phyloP scores from a whole-genome alignment of 352 stramenopile genomes.

The Phytophthora agathidicida region DNA sequence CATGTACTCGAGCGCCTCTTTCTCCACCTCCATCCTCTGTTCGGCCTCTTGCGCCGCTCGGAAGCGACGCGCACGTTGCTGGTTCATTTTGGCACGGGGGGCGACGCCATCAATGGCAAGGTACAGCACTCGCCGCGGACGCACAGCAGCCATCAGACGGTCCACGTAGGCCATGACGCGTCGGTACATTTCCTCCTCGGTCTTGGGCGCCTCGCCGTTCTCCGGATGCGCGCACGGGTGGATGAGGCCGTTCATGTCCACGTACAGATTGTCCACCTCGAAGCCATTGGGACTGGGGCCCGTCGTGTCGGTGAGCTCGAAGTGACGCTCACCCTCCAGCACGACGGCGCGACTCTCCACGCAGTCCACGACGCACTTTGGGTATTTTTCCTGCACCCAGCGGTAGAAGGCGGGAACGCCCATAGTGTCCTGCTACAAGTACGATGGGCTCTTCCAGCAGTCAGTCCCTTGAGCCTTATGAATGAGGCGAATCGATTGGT shows the following conservation, averaged over 20 bases:
- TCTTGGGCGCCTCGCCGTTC: slow-evolving; percentile 89
- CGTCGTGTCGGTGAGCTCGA: slow-evolving; percentile 78
- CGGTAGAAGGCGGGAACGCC: slow-evolving; percentile 99
- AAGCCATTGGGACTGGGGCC: slow-evolving; percentile 94
- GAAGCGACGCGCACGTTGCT: slow-evolving; percentile 98
- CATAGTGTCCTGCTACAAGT: slow-evolving; percentile 65
- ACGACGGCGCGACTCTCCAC: slow-evolving; percentile 72
- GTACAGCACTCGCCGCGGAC: slow-evolving; percentile 96
- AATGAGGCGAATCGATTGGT: slow-evolving; percentile 36
- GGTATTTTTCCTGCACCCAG: slow-evolving; percentile 99
- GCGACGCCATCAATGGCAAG: slow-evolving; percentile 99
- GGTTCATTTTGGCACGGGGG: slow-evolving; percentile 99
- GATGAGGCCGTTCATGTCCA: slow-evolving; percentile 99
- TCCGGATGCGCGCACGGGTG: slow-evolving; percentile 99
- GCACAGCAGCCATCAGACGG: slow-evolving; percentile 94
- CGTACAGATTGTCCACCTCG: slow-evolving; percentile 98
- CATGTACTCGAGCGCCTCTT: slow-evolving; percentile 93
- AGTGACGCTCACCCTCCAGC: slow-evolving; percentile 83
- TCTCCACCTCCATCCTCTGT: slow-evolving; percentile 93
- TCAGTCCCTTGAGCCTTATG: slow-evolving; percentile 3
- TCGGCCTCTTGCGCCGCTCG: slow-evolving; percentile 95
- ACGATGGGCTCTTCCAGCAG: background rate
- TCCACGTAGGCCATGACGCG: slow-evolving; percentile 97
- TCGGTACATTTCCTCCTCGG: slow-evolving; percentile 98
- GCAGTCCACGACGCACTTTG: slow-evolving; percentile 96